phyloP scores from a whole-genome alignment of 441 rosid genomes.

The Caryocar brasiliense region DNA sequence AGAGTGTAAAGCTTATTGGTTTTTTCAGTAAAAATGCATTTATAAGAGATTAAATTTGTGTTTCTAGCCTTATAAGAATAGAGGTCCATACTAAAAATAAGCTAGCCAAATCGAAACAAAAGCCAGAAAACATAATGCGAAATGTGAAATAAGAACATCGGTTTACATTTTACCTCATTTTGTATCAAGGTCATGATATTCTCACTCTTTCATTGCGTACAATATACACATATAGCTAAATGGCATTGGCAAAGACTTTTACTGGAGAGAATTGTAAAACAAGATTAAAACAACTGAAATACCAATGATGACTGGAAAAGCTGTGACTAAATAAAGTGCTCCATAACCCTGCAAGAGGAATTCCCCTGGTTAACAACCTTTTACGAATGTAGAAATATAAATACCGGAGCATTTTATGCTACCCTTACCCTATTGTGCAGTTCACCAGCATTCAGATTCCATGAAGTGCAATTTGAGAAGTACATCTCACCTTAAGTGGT shows the following conservation, averaged over 20 bases:
- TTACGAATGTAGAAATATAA: not conserved
- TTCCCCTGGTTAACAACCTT: conserved; percentile 8
- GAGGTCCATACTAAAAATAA: too few relatives aligned
- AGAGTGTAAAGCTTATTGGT: too few relatives aligned
- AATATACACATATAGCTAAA: not conserved
- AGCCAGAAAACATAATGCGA: too few relatives aligned
- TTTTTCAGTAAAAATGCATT: too few relatives aligned
- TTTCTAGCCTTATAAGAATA: too few relatives aligned
- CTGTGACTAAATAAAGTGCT: conserved; percentile 78
- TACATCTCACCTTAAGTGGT: not conserved
- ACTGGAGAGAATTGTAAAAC: conserved; percentile 89
- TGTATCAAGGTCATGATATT: not conserved
- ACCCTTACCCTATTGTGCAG: not conserved
- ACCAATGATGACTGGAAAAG: conserved; percentile 85
- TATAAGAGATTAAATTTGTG: too few relatives aligned
- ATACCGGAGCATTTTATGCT: not conserved
- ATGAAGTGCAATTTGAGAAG: not conserved
- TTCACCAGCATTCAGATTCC: conserved; percentile 4
- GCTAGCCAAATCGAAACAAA: too few relatives aligned
- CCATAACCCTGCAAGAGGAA: conserved; percentile 75
- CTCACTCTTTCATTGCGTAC: not conserved
- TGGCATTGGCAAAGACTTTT: conserved; percentile 15
- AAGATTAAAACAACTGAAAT: conserved; percentile 68
- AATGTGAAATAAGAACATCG: not conserved
- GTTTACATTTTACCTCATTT: not conserved